Percentiles rank a stretch among this genome's conserved stretches.
These are phyloP conservation scores for Colletotrichum spinosum DNA, from an alignment of 2,329 filamentous ascomycete species.

Conservation along the genomic window DNA sequence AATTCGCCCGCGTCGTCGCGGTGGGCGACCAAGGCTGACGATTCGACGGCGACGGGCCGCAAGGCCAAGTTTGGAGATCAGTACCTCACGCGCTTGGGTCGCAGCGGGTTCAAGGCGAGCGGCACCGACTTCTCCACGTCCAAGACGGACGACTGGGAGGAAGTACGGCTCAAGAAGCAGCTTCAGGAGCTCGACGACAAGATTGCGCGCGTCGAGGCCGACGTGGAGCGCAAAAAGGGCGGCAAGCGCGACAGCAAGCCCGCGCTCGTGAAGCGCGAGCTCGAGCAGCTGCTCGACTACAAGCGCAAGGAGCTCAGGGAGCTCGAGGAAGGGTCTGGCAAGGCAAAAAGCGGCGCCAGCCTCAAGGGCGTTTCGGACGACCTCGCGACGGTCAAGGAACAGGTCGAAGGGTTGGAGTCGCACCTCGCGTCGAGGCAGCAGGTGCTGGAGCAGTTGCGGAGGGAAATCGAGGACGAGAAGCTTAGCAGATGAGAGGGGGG, in stretches of 20 bases:
- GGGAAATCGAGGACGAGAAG: constrained; percentile 91
- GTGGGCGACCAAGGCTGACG: constrained; percentile 84
- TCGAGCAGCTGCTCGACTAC: constrained; percentile 94
- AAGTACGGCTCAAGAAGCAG: constrained; percentile 93
- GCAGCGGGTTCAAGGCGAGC: constrained; percentile 81
- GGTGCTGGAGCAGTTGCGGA: constrained; percentile 79
- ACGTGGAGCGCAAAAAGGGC: constrained; percentile 72
- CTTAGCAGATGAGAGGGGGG: constrained; percentile 54
- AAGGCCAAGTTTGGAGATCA: constrained; percentile 99
- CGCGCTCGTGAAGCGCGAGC: constrained; percentile 90
- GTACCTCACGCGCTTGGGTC: constrained; percentile 90
- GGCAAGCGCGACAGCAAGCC: constrained; percentile 83
- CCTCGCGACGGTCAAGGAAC: constrained; percentile 89
- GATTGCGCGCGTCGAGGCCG: constrained; percentile 83
- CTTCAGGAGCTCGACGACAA: constrained; percentile 89
- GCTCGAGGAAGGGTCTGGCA: constrained; percentile 77
- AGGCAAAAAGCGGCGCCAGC: constrained; percentile 75
- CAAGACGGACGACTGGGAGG: constrained; percentile 96
- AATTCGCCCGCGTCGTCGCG: constrained; percentile 73
- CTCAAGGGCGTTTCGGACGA: constrained; percentile 86
- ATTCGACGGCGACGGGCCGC: constrained; percentile 84
- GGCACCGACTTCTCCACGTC: constrained; percentile 92
- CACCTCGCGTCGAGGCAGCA: constrained; percentile 84
- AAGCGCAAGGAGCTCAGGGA: constrained; percentile 85
- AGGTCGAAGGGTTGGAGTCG: constrained; percentile 88